Percentiles rank a stretch among this genome's conserved stretches.
Conservation (phyloP, 2,329 filamentous ascomycete genomes). For the Penicillium expansum region DNA sequence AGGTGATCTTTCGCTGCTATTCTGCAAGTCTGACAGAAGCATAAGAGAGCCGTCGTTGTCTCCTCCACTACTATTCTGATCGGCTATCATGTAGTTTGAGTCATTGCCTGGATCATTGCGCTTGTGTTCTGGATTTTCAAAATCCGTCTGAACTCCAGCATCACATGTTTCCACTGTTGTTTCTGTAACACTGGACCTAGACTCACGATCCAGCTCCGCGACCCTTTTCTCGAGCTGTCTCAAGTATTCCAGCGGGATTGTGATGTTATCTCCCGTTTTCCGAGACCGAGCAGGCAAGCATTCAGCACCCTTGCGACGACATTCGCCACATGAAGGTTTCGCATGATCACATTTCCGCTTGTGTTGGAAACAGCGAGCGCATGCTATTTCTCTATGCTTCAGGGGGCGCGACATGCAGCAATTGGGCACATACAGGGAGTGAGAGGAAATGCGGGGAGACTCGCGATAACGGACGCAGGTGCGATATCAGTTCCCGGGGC, state of each 20-base stretch:
- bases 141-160: constrained; percentile 26
- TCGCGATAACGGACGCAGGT: constrained; percentile 4
- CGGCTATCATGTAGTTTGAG: neutral
- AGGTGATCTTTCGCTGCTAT: neutral
- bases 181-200: neutral
- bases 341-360: constrained; percentile 32
- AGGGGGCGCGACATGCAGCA: constrained; percentile 24
- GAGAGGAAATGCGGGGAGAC: constrained; percentile 15
- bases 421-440: neutral
- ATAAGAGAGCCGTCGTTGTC: constrained; percentile 3
- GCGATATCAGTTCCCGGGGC: constrained; percentile 11
- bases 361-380: constrained; percentile 29
- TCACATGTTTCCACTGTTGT: constrained; percentile 15
- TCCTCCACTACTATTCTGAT: neutral
- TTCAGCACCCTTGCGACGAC: constrained; percentile 28
- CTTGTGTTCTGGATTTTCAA: neutral
- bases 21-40: constrained; percentile 5
- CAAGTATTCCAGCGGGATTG: constrained; percentile 26
- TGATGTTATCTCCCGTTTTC: constrained; percentile 25
- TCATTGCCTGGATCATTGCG: neutral
- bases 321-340: constrained; percentile 31
- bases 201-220: constrained; percentile 19
- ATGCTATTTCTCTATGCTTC: constrained; percentile 27
- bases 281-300: constrained; percentile 27
- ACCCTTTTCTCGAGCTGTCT: constrained; percentile 24